phyloP scores from a whole-genome alignment of 1,139 yeast species.

The Geotrichum citri-aurantii region DNA sequence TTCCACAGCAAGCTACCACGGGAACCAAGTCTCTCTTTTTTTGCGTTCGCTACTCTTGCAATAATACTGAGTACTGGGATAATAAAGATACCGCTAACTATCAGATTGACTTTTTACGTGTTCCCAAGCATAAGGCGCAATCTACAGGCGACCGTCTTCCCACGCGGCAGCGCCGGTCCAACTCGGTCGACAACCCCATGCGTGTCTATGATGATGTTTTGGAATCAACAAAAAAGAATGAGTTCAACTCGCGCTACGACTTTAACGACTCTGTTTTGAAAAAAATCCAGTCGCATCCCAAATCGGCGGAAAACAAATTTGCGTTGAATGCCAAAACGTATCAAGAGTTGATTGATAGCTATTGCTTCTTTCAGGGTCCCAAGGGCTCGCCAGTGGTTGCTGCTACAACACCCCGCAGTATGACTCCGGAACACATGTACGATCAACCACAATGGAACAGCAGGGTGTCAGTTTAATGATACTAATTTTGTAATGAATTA shows the following conservation, averaged over 20 bases:
- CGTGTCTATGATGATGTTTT: slow-evolving; percentile 6
- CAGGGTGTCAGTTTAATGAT: background rate
- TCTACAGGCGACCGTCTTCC: background rate
- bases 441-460: background rate
- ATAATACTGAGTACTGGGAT: slow-evolving; percentile 65
- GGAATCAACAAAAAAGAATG: slow-evolving; percentile 6
- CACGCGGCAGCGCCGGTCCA: background rate
- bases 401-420: background rate
- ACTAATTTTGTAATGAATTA: background rate
- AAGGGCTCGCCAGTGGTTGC: background rate
- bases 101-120: slow-evolving; percentile 43
- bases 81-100: slow-evolving; percentile 60
- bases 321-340: slow-evolving; percentile 56
- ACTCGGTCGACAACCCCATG: background rate
- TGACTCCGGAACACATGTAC: background rate
- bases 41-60: slow-evolving; percentile 55
- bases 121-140: slow-evolving; percentile 14
- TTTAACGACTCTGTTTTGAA: slow-evolving; percentile 32
- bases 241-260: slow-evolving; percentile 35
- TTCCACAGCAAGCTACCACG: slow-evolving; percentile 33
- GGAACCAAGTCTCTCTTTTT: slow-evolving; percentile 39
- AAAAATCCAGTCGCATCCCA: background rate
- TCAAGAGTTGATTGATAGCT: slow-evolving; percentile 61
- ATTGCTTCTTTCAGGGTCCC: slow-evolving; percentile 51
- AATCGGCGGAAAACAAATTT: slow-evolving; percentile 18